A percentile compares a stretch with the other conserved stretches of the same genome.
phyloP scores from a whole-genome alignment of 2,329 filamentous ascomycete genomes.

The Arthrobotrys entomopaga region DNA sequence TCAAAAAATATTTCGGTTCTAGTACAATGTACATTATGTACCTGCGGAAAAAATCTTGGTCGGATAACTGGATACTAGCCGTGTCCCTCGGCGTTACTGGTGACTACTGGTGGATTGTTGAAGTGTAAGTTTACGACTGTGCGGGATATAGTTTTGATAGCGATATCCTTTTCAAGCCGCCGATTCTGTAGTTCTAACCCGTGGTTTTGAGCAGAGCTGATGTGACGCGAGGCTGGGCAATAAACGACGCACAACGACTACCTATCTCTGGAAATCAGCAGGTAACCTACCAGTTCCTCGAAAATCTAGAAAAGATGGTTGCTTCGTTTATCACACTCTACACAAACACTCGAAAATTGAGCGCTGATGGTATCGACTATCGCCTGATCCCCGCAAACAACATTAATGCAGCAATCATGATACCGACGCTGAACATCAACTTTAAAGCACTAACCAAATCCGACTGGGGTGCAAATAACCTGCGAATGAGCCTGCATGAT shows the following conservation, averaged over 20 bases:
- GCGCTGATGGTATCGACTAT: slow-evolving; percentile 59
- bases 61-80: slow-evolving; percentile 75
- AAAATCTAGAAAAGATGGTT: slow-evolving; percentile 61
- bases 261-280: slow-evolving; percentile 51
- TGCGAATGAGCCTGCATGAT: slow-evolving; percentile 69
- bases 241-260: slow-evolving; percentile 55
- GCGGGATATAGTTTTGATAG: slow-evolving; percentile 2
- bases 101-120: slow-evolving; percentile 81
- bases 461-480: slow-evolving; percentile 70
- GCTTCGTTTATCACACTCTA: slow-evolving; percentile 62
- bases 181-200: too few relatives aligned
- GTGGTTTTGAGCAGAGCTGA: slow-evolving; percentile 42
- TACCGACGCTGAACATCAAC: slow-evolving; percentile 60
- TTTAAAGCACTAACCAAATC: slow-evolving; percentile 58
- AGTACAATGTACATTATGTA: slow-evolving; percentile 73
- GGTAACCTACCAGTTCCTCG: slow-evolving; percentile 59
- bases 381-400: slow-evolving; percentile 59
- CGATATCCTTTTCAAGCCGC: slow-evolving; percentile 11
- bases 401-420: slow-evolving; percentile 53
- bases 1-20: slow-evolving; percentile 72
- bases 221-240: slow-evolving; percentile 59
- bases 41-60: slow-evolving; percentile 78
- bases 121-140: slow-evolving; percentile 65
- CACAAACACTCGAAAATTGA: slow-evolving; percentile 61
- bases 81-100: slow-evolving; percentile 76